Evolutionary conservation across 1,139 yeast species (phyloP).

Genomic region (Kodamaea suecica): DNA sequence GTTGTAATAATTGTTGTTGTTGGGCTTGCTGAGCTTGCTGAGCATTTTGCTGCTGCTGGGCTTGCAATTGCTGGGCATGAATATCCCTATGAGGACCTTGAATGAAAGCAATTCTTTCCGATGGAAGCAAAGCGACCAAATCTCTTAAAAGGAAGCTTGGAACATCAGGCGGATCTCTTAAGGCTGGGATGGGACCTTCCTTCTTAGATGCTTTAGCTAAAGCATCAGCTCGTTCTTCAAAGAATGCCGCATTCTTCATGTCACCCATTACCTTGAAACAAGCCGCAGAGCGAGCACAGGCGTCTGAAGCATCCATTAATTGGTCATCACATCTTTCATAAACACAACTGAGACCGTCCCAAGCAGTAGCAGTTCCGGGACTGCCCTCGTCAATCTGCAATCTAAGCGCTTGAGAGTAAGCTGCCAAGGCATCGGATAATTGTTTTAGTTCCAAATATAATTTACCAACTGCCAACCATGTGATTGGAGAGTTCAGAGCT

Average conservation of each 20-base stretch:
- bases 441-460: conserved; percentile 58
- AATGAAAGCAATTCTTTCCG: conserved; percentile 39
- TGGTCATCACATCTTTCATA: conserved; percentile 63
- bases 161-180: conserved; percentile 50
- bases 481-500: conserved; percentile 53
- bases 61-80: neutral
- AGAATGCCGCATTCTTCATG: conserved; percentile 34
- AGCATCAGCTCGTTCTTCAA: conserved; percentile 43
- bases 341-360: conserved; percentile 66
- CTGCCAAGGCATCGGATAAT: conserved; percentile 62
- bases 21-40: conserved; percentile 2
- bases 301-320: conserved; percentile 57
- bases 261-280: conserved; percentile 53
- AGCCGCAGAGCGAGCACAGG: conserved; percentile 50
- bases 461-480: conserved; percentile 67
- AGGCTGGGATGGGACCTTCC: conserved; percentile 42
- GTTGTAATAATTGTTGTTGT: conserved; percentile 8
- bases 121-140: conserved; percentile 42
- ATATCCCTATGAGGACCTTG: conserved; percentile 19
- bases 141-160: conserved; percentile 48
- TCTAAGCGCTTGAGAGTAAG: conserved; percentile 62
- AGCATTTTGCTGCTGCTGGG: neutral
- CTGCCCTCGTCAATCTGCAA: conserved; percentile 49
- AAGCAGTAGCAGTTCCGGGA: conserved; percentile 55
- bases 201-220: conserved; percentile 41